Percentiles rank a stretch among this genome's conserved stretches.
Evolutionary conservation across 2,329 filamentous ascomycete species (phyloP).

Genomic region (Aspergillus sp.): DNA sequence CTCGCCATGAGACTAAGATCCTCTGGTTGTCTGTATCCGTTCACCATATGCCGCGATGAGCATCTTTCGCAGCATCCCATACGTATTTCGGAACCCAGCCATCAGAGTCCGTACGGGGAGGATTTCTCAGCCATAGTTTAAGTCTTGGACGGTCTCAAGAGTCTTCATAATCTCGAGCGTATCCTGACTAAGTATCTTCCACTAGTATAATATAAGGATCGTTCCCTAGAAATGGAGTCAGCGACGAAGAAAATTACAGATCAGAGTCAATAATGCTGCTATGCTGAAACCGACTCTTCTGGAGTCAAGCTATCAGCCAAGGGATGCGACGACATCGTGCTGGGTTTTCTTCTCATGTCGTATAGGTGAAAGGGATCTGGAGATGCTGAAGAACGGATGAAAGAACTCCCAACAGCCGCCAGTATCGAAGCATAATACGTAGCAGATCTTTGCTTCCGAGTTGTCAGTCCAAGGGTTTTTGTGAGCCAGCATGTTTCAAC

Average conservation of each 20-base stretch:
- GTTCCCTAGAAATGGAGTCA: constrained; percentile 2
- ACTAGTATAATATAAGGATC: constrained; percentile 27
- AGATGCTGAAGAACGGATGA: not conserved
- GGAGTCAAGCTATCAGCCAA: not conserved
- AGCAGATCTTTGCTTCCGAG: not conserved
- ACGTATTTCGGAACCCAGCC: constrained; percentile 26
- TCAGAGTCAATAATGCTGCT: not conserved
- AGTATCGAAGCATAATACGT: not conserved
- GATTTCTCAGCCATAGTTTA: constrained; percentile 19
- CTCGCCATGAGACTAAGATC: constrained; percentile 14
- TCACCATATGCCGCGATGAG: constrained; percentile 20
- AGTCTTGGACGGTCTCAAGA: constrained; percentile 22
- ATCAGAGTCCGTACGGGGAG: constrained; percentile 22
- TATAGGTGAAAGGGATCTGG: not conserved
- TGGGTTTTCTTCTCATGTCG: not conserved
- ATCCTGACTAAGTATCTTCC: constrained; percentile 34
- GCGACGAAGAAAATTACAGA: not conserved
- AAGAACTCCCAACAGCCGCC: not conserved
- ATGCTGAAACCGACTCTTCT: not conserved
- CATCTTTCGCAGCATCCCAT: constrained; percentile 20
- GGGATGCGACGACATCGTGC: not conserved
- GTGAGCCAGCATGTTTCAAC: no score
- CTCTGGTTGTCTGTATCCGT: constrained; percentile 22
- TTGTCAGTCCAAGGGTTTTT: no score
- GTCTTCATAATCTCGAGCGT: constrained; percentile 21